Conservation (phyloP, 108 stramenopile species). For the Cyclotella cryptica region DNA sequence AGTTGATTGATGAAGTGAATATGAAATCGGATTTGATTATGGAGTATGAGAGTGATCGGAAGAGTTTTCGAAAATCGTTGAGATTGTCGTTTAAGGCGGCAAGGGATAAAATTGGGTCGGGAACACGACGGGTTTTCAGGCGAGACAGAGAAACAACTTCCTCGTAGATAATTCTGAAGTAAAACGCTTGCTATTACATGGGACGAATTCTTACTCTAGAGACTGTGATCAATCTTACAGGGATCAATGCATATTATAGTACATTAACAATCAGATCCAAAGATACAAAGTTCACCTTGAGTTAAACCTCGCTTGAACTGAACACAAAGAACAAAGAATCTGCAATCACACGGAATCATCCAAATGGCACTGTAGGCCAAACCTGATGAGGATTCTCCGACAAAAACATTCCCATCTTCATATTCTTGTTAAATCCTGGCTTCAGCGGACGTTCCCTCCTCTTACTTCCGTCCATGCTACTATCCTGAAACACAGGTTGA, state of each 20-base stretch:
- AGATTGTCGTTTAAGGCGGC: slow-evolving; percentile 39
- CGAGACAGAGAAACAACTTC: slow-evolving; percentile 12
- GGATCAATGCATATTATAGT: too few species aligned
- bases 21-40: slow-evolving; percentile 31
- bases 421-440: slow-evolving; percentile 54
- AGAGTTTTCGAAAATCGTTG: slow-evolving; percentile 37
- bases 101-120: slow-evolving; percentile 42
- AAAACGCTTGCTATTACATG: too few species aligned
- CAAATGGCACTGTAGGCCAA: slow-evolving; percentile 62
- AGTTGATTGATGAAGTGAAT: slow-evolving; percentile 17
- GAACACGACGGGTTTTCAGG: slow-evolving; percentile 26
- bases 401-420: slow-evolving; percentile 49
- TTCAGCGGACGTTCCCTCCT: slow-evolving; percentile 29
- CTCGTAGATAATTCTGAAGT: not conserved
- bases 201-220: too few species aligned
- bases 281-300: too few species aligned
- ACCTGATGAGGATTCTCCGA: slow-evolving; percentile 46
- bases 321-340: not conserved
- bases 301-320: too few species aligned
- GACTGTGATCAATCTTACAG: too few species aligned
- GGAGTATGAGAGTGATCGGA: slow-evolving; percentile 33
- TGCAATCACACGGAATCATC: not conserved
- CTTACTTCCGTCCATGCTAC: not conserved
- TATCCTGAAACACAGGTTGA: slow-evolving; percentile 7
- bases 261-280: too few species aligned